These are phyloP conservation scores for Fusarium longipes DNA, from an alignment of 2,329 filamentous ascomycete genomes.

Conservation along the genomic window DNA sequence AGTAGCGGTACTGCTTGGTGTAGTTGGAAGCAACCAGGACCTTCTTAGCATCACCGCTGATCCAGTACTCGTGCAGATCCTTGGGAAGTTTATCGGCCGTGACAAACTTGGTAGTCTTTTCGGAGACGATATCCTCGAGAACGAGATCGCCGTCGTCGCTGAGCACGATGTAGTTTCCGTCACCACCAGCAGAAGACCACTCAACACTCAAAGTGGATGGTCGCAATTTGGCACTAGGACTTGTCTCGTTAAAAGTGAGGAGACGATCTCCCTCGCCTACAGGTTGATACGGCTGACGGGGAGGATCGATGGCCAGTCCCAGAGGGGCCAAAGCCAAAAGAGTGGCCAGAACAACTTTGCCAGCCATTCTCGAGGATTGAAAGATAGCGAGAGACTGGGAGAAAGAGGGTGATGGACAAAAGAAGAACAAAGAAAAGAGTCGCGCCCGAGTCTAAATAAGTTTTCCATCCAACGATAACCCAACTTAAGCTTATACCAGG, in stretches of 20 bases:
- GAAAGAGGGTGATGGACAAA: not conserved
- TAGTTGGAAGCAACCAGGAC: constrained; percentile 73
- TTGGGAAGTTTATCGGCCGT: constrained; percentile 67
- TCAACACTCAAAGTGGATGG: constrained; percentile 61
- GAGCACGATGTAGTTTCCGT: constrained; percentile 70
- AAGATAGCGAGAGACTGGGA: too few species aligned
- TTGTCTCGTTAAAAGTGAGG: constrained; percentile 70
- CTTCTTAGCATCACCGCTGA: constrained; percentile 68
- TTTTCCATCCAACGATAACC: constrained; percentile 1
- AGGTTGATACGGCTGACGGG: constrained; percentile 65
- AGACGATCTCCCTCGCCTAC: constrained; percentile 66
- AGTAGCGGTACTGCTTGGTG: constrained; percentile 75
- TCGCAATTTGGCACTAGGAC: constrained; percentile 58
- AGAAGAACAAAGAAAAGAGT: too few species aligned
- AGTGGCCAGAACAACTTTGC: constrained; percentile 22
- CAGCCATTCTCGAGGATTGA: constrained; percentile 19
- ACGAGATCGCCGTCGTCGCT: constrained; percentile 64
- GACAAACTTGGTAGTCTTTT: constrained; percentile 67
- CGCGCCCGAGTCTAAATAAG: not conserved
- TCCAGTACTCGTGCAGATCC: constrained; percentile 68
- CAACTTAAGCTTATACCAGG: constrained; percentile 34
- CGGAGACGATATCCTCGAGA: constrained; percentile 70
- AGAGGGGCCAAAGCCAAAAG: constrained; percentile 37
- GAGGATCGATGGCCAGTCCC: constrained; percentile 58
- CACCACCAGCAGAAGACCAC: constrained; percentile 69